These are phyloP conservation scores for Drechslerella coelobrocha DNA, from an alignment of 2,329 filamentous ascomycete species.

Conservation along the genomic window DNA sequence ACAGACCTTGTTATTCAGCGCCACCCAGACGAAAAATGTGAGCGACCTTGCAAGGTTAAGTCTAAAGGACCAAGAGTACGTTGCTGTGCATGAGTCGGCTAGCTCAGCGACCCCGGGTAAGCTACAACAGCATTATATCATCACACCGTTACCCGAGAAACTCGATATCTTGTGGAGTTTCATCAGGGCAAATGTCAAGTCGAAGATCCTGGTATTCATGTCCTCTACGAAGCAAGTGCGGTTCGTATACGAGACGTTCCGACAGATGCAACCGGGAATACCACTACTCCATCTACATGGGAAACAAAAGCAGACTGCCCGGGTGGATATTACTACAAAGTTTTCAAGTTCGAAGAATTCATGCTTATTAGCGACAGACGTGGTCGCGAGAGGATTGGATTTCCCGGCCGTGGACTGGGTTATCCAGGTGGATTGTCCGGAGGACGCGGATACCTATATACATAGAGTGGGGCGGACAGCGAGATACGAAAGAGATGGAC, in stretches of 20 bases:
- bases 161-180: constrained; percentile 92
- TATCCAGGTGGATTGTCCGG: constrained; percentile 95
- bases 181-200: constrained; percentile 85
- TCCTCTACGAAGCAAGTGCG: constrained; percentile 96
- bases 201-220: constrained; percentile 93
- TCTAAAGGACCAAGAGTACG: constrained; percentile 88
- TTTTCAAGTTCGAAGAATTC: constrained; percentile 82
- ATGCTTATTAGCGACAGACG: constrained; percentile 93
- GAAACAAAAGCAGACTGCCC: constrained; percentile 86
- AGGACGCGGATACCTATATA: constrained; percentile 97
- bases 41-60: constrained; percentile 89
- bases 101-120: constrained; percentile 78
- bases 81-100: constrained; percentile 88
- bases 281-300: constrained; percentile 91
- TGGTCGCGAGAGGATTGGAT: constrained; percentile 90
- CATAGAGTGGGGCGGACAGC: constrained; percentile 94
- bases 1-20: constrained; percentile 93
- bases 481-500: constrained; percentile 85
- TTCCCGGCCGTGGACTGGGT: constrained; percentile 98
- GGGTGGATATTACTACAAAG: constrained; percentile 83
- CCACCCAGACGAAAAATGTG: constrained; percentile 92
- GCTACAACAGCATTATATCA: constrained; percentile 88
- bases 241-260: constrained; percentile 91
- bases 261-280: constrained; percentile 92
- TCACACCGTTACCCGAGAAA: constrained; percentile 85